These are phyloP conservation scores for Talaromyces rugulosus DNA, from an alignment of 2,329 filamentous ascomycete genomes.

Conservation along the genomic window DNA sequence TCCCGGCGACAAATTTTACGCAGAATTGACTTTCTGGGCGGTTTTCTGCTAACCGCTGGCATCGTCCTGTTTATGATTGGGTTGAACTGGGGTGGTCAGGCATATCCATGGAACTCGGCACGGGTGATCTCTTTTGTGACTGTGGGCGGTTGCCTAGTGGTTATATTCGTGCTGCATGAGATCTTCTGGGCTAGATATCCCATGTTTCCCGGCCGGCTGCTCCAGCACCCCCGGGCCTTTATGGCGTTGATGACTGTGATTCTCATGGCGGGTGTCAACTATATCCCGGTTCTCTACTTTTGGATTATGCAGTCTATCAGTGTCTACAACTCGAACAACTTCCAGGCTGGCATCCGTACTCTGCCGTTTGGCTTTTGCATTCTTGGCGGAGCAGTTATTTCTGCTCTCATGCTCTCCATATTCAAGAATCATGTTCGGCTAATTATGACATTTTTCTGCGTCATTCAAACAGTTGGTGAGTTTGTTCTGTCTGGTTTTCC, in stretches of 20 bases:
- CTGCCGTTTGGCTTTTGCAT: background rate
- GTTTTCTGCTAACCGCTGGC: constrained; percentile 23
- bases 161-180: background rate
- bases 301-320: constrained; percentile 1
- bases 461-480: background rate
- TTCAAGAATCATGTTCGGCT: background rate
- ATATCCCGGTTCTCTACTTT: background rate
- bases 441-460: background rate
- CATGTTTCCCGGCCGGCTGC: background rate
- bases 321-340: background rate
- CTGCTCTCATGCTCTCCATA: background rate
- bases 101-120: constrained; percentile 14
- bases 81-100: constrained; percentile 23
- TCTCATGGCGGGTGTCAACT: background rate
- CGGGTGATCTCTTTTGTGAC: background rate
- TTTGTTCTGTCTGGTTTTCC: background rate
- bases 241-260: background rate
- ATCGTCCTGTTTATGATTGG: constrained; percentile 25
- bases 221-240: background rate
- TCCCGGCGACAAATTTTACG: background rate
- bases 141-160: background rate
- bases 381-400: background rate
- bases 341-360: background rate
- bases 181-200: background rate
- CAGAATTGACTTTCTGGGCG: constrained; percentile 23